These are phyloP conservation scores for Periconia sp. DNA, from an alignment of 2,329 filamentous ascomycete genomes.

Conservation along the genomic window DNA sequence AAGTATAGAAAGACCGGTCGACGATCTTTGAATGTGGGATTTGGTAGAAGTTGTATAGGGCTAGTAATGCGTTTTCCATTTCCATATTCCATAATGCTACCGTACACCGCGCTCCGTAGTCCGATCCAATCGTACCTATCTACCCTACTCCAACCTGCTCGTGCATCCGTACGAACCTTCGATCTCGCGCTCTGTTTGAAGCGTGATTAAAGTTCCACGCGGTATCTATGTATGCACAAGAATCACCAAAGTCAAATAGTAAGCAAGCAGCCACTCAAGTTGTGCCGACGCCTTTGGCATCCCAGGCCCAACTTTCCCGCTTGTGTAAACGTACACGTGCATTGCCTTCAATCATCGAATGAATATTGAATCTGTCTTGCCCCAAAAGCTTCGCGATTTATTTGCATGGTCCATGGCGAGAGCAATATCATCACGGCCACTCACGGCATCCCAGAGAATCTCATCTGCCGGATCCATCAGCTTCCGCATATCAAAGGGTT, in stretches of 20 bases:
- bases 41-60: not conserved
- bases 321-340: constrained; percentile 31
- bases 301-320: constrained; percentile 3
- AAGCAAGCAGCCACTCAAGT: constrained; percentile 8
- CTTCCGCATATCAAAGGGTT: constrained; percentile 3
- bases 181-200: not conserved
- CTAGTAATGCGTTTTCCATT: constrained; percentile 5
- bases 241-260: constrained; percentile 6
- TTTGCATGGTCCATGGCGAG: constrained; percentile 67
- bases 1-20: not conserved
- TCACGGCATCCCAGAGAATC: constrained; percentile 52
- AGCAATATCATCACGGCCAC: constrained; percentile 46
- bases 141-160: not conserved
- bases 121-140: no score
- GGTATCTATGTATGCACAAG: constrained; percentile 20
- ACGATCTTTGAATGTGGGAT: not conserved
- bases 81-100: constrained; percentile 6
- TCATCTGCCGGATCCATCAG: constrained; percentile 47
- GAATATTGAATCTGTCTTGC: constrained; percentile 67
- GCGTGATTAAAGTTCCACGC: not conserved
- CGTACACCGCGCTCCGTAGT: constrained; percentile 2
- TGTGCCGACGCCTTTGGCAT: constrained; percentile 8
- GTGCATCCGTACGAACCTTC: not conserved
- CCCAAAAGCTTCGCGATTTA: constrained; percentile 65
- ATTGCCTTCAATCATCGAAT: constrained; percentile 54